Percentiles rank a stretch among this genome's conserved stretches.
Evolutionary conservation across 352 stramenopile species (phyloP).

Genomic region (Globisporangium paddicum): DNA sequence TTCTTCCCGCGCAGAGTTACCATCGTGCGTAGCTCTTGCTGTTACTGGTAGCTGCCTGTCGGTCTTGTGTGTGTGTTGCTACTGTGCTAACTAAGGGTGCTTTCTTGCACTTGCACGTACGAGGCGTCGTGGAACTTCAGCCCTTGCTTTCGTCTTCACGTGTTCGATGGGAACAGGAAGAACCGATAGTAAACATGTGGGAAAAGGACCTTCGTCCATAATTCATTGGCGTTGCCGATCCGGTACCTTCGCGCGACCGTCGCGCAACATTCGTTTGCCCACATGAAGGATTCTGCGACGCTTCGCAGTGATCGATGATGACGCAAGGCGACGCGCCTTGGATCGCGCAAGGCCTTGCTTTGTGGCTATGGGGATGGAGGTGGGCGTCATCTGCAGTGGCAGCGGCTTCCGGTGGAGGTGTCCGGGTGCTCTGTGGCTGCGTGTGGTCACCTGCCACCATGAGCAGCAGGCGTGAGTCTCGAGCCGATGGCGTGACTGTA

Average conservation of each 20-base stretch:
- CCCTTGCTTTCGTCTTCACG: neutral
- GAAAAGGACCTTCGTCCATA: too few species aligned
- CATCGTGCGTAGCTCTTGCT: conserved; percentile 24
- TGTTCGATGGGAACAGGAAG: too few species aligned
- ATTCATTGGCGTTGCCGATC: conserved; percentile 8
- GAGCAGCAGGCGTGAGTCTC: neutral
- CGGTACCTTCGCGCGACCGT: conserved; percentile 5
- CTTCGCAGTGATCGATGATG: neutral
- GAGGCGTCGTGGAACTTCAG: neutral
- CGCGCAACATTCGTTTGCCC: neutral
- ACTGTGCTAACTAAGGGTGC: too few species aligned
- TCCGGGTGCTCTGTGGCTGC: conserved; percentile 1
- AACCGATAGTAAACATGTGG: too few species aligned
- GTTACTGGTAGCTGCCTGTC: neutral
- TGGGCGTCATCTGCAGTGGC: neutral
- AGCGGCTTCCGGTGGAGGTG: neutral
- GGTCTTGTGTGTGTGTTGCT: neutral
- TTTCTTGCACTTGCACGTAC: too few species aligned
- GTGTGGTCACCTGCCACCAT: neutral
- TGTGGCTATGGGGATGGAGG: conserved; percentile 3
- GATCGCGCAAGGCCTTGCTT: neutral
- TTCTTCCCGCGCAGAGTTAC: conserved; percentile 74
- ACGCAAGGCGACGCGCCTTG: neutral
- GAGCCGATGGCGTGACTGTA: neutral
- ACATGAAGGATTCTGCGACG: conserved; percentile 2